These are phyloP conservation scores for Diversispora eburnea DNA, from an alignment of 192 early-diverging fungal genomes.

Conservation along the genomic window DNA sequence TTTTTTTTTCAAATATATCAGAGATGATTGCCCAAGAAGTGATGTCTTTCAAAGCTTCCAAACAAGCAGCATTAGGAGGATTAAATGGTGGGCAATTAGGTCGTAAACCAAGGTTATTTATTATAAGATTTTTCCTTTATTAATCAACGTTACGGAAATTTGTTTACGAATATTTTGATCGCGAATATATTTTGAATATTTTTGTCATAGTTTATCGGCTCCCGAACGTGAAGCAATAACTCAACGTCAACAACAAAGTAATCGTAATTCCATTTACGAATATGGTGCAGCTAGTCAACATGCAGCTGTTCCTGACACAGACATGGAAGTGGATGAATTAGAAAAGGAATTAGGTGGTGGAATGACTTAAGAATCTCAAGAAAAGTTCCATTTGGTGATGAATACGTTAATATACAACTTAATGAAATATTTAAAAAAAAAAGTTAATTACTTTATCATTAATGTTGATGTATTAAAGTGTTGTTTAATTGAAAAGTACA, in stretches of 20 bases:
- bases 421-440: no score
- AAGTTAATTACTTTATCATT: no score
- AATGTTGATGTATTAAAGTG: no score
- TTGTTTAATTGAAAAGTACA: no score
- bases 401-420: no score
- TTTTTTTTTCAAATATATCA: conserved; percentile 37
- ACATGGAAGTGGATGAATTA: conserved; percentile 54
- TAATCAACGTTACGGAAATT: conserved; percentile 21
- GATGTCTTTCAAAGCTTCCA: conserved; percentile 71
- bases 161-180: conserved; percentile 23
- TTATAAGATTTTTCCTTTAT: neutral
- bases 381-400: no score
- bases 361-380: no score
- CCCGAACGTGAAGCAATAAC: conserved; percentile 44
- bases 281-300: conserved; percentile 40
- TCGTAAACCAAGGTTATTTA: conserved; percentile 39
- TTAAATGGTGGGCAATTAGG: conserved; percentile 36
- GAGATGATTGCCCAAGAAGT: conserved; percentile 80
- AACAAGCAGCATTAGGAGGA: conserved; percentile 42
- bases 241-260: conserved; percentile 36
- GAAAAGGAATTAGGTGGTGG: conserved; percentile 51
- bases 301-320: conserved; percentile 33
- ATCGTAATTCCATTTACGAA: conserved; percentile 43
- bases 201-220: conserved; percentile 43
- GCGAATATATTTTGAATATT: conserved; percentile 13